Conservation (phyloP, 768 basidiomycete genomes). For the Boletus sp. region DNA sequence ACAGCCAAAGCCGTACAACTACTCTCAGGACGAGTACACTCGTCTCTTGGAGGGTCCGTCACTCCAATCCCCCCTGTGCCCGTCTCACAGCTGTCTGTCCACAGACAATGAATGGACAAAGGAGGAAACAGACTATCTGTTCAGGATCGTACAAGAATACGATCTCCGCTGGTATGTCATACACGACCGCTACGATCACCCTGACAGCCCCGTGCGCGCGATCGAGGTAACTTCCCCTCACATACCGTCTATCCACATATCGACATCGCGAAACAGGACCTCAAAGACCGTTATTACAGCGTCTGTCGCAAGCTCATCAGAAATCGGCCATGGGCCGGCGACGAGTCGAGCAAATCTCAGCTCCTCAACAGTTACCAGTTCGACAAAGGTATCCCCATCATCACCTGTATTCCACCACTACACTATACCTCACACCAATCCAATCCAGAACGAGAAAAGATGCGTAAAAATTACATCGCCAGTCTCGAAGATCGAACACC, state of each 20-base stretch:
- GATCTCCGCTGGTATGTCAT: slow-evolving; percentile 89
- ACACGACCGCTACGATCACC: slow-evolving; percentile 83
- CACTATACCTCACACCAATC: not conserved
- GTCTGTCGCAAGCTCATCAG: slow-evolving; percentile 86
- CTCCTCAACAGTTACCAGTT: slow-evolving; percentile 74
- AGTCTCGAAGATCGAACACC: slow-evolving; percentile 87
- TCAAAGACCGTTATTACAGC: slow-evolving; percentile 93
- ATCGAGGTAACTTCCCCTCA: slow-evolving; percentile 55
- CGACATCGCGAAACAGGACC: slow-evolving; percentile 44
- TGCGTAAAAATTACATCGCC: slow-evolving; percentile 82
- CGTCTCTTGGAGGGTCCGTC: slow-evolving; percentile 67
- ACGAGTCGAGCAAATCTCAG: slow-evolving; percentile 65
- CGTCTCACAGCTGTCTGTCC: not conserved
- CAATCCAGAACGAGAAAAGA: slow-evolving; percentile 72
- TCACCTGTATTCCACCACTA: too few relatives aligned
- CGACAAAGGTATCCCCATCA: slow-evolving; percentile 65
- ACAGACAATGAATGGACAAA: slow-evolving; percentile 84
- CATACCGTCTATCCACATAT: not conserved
- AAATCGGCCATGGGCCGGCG: slow-evolving; percentile 80
- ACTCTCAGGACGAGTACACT: slow-evolving; percentile 85
- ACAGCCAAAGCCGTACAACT: slow-evolving; percentile 59
- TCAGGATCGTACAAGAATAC: slow-evolving; percentile 72
- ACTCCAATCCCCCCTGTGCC: not conserved
- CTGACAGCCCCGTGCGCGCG: slow-evolving; percentile 48
- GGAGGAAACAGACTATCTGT: slow-evolving; percentile 93